phyloP scores from a whole-genome alignment of 164 flowering plant genomes.

The Dillenia turbinata region DNA sequence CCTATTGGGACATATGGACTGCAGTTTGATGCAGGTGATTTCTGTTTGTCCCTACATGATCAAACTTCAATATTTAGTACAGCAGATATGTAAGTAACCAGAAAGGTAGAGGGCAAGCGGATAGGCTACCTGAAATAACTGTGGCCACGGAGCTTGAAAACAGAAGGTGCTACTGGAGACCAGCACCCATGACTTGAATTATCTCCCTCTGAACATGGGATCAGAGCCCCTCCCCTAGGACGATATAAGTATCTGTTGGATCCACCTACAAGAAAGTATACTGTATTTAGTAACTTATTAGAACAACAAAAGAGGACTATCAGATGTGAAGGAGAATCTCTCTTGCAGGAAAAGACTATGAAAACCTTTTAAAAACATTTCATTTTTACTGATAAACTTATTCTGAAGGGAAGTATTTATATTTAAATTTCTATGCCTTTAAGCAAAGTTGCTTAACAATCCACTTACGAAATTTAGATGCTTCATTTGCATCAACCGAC shows the following conservation, averaged over 20 bases:
- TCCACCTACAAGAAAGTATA: slow-evolving; percentile 41
- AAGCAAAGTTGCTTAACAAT: no score
- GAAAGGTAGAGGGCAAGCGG: background rate
- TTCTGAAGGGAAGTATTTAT: no score
- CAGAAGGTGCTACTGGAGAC: slow-evolving; percentile 77
- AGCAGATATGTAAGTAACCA: background rate
- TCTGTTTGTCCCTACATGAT: slow-evolving; percentile 73
- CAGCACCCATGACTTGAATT: slow-evolving; percentile 66
- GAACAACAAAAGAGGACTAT: no score
- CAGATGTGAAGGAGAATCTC: no score
- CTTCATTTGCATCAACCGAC: slow-evolving; percentile 70
- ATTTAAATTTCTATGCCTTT: no score
- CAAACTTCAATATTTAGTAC: background rate
- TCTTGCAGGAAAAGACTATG: no score
- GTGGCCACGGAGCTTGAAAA: slow-evolving; percentile 79
- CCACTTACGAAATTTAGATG: slow-evolving; percentile 49
- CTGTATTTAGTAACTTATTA: no score
- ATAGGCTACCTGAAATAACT: slow-evolving; percentile 73
- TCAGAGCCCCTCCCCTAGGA: slow-evolving; percentile 68
- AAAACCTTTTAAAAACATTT: no score
- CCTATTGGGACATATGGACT: slow-evolving; percentile 84
- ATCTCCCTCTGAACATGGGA: slow-evolving; percentile 57
- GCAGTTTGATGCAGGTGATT: slow-evolving; percentile 59
- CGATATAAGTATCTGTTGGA: slow-evolving; percentile 60
- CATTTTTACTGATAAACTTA: no score